Base-by-base conservation (phyloP, 2,329 filamentous ascomycete species). In the Verticillium isaacii region DNA sequence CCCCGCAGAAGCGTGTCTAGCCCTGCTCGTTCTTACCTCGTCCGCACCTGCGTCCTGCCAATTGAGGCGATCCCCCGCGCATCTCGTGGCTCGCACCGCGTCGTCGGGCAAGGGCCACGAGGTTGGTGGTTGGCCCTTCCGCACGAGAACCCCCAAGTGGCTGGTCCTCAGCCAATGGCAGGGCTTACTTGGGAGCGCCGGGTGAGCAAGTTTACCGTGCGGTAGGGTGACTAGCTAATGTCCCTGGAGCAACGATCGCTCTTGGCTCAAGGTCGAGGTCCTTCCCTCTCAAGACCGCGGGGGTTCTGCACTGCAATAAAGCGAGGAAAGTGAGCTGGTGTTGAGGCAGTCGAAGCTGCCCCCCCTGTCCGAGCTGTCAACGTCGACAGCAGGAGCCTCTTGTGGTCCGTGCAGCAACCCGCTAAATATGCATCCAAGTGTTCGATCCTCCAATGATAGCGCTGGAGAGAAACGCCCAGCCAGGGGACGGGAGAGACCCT, bases 401-500 rank as follows among this genome's bases (percentile, higher is more conserved):
- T 25, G 19, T 29, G 19, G 45, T 19, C 45, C 45, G 45, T 52
- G n/a, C 45, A 11, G 19, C 3, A 19, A 23, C 19, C 45, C 45
- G 45, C 45, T 25, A 52, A 52, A 52, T 5, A 52, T 52, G 45
- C 45, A 52, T 14, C 45, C 45, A 52, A 25, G n/a, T 52, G 45
- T 6, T 12, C 45, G 45, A 25, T 23, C 17, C 19, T n/a, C 45
- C 45, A 52, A 52, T 52, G 45, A n/a, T 11, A 25, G 12, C 9
- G 19, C 45, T 52, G n/a, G 9, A 52, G 19, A 11, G n/a, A 23
- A 52, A 52, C 45, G 45, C 0, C 45, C 45, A 8, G 19, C 17
- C 57, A 61, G 9, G 62, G 60, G 41, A 56, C 32, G 57, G 60
- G 19, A 60, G 62, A 60, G 60, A 45, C 39, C 54, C 17, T 59